Evolutionary conservation across 345 rosid species (phyloP).

Genomic region (Rhizophora mangle): DNA sequence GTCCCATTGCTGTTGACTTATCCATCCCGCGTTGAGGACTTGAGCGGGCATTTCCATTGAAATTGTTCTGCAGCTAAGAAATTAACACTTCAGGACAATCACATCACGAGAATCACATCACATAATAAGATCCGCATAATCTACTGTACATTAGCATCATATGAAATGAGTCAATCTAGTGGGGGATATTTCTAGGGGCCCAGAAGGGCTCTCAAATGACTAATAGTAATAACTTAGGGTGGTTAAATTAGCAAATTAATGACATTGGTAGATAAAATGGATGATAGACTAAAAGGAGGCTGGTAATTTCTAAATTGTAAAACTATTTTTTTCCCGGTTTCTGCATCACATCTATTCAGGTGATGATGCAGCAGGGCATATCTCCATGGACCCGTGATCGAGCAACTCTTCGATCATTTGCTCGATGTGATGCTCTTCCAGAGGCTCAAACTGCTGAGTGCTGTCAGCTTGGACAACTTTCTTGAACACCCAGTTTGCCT

Average conservation of each 20-base stretch:
- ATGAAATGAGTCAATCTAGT: conserved; percentile 20
- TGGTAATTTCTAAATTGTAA: neutral
- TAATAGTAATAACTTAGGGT: conserved; percentile 8
- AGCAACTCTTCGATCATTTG: conserved; percentile 95
- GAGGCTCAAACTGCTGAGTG: conserved; percentile 40
- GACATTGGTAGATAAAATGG: conserved; percentile 19
- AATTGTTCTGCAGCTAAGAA: neutral
- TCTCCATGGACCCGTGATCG: conserved; percentile 77
- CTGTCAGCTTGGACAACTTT: conserved; percentile 31
- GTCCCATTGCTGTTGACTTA: neutral
- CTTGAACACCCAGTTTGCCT: conserved; percentile 44
- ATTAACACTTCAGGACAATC: neutral
- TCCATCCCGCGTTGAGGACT: neutral
- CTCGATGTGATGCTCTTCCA: conserved; percentile 89
- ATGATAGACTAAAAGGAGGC: neutral
- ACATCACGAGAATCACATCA: neutral
- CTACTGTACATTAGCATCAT: conserved; percentile 37
- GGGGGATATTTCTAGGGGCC: conserved; percentile 18
- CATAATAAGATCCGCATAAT: conserved; percentile 7
- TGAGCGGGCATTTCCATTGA: neutral
- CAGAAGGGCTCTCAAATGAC: conserved; percentile 11
- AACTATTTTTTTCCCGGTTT: too few species aligned
- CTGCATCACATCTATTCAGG: conserved; percentile 32
- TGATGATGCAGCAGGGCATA: conserved; percentile 47
- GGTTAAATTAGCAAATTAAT: conserved; percentile 36